Base-by-base conservation (phyloP, 116 monocot species). In the Cymodocea nodosa region DNA sequence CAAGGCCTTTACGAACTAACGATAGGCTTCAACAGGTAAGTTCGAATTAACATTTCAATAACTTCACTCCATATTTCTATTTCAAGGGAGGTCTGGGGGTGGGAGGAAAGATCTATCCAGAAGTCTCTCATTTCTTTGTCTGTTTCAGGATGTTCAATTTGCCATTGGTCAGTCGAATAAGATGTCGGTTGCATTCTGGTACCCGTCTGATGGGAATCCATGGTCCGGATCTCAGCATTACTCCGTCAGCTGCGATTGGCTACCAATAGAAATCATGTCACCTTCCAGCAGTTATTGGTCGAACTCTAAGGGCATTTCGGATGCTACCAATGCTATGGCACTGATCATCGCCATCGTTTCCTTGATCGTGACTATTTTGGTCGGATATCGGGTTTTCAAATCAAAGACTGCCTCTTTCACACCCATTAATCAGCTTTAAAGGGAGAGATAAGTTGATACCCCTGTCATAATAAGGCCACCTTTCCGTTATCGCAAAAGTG, bases 71-170 rank as follows among this genome's bases (percentile, higher is more conserved):
- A 44, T 6, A 5, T 44, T 44, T 44, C 44, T 44, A 7, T 44
- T 44, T 44, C 8, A 12, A 10, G 12, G 44, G 44, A 12, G 44
- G 30, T 3, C 13, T 36, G 52, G 8, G 22, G 56, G 56, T 17
- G 56, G 8, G 51, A 52, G 13, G 19, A n/a, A 20, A 64, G 0
- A 40, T 50, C 19, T 53, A 9, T 60, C 15, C 22, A n/a, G 4
- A 60, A 17, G 24, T 25, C 17, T 50, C 15, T 65, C 25, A 44
- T 23, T 65, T 23, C 22, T 19, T 15, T 52, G 0, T 34, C 17
- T 54, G 19, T 62, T 85, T 68, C 82, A 98, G 97, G 97, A 98
- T 71, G 97, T 77, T 44, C 97, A 98, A 64, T 98, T 98, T 66
- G 67, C 75, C 13, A 86, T 98, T 7, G 86, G 97, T 55, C 82